phyloP scores from a whole-genome alignment of 768 basidiomycete species.

The Psilocybe subaeruginosa region DNA sequence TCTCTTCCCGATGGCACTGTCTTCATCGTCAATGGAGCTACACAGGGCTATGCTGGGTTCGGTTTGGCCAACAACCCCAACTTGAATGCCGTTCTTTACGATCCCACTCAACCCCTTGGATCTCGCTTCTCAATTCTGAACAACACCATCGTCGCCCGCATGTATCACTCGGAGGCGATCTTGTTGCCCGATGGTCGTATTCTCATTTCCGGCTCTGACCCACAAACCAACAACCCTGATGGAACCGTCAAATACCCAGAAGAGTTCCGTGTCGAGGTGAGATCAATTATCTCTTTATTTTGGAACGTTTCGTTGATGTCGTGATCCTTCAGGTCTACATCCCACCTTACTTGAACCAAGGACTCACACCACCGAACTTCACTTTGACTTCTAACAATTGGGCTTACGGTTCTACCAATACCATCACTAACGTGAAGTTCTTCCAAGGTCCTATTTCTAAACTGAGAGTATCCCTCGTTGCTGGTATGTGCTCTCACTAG shows the following conservation, averaged over 20 bases:
- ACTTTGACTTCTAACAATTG: slow-evolving; percentile 65
- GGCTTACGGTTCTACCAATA: slow-evolving; percentile 55
- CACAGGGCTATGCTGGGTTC: slow-evolving; percentile 72
- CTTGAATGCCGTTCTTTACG: slow-evolving; percentile 66
- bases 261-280: slow-evolving; percentile 69
- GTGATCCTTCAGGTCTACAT: slow-evolving; percentile 60
- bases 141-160: slow-evolving; percentile 69
- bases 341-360: slow-evolving; percentile 81
- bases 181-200: slow-evolving; percentile 78
- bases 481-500: slow-evolving; percentile 42
- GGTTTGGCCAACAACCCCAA: slow-evolving; percentile 70
- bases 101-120: slow-evolving; percentile 59
- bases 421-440: slow-evolving; percentile 51
- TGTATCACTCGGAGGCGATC: slow-evolving; percentile 80
- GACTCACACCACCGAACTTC: slow-evolving; percentile 63
- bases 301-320: not conserved
- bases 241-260: slow-evolving; percentile 60
- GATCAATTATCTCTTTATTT: not conserved
- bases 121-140: slow-evolving; percentile 69
- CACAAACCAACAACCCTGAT: slow-evolving; percentile 49
- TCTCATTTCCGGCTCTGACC: slow-evolving; percentile 78
- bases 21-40: slow-evolving; percentile 77
- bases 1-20: slow-evolving; percentile 76
- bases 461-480: slow-evolving; percentile 67
- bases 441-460: slow-evolving; percentile 43